A percentile compares a stretch with the other conserved stretches of the same genome.
phyloP scores from a whole-genome alignment of 352 stramenopile species.

The Phytophthora aleatoria region DNA sequence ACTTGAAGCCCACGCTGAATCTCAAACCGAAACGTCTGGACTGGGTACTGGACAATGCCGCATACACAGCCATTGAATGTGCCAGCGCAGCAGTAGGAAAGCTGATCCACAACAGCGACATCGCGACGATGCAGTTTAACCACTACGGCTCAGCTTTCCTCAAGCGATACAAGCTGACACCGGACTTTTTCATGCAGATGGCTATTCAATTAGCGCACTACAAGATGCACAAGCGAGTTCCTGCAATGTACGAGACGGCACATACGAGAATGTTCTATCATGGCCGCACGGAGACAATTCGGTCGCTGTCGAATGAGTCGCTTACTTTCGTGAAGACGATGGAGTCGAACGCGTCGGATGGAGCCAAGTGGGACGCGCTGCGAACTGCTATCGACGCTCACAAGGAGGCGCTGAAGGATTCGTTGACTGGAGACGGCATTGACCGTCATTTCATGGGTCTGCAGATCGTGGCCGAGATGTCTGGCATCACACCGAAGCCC shows the following conservation, averaged over 20 bases:
- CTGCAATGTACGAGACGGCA: constrained; percentile 97
- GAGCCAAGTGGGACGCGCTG: constrained; percentile 89
- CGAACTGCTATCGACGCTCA: constrained; percentile 90
- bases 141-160: constrained; percentile 93
- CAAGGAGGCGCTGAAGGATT: constrained; percentile 90
- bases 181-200: constrained; percentile 97
- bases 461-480: constrained; percentile 93
- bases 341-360: constrained; percentile 62
- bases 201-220: constrained; percentile 98
- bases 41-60: constrained; percentile 86
- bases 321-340: constrained; percentile 92
- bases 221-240: constrained; percentile 93
- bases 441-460: constrained; percentile 97
- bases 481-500: constrained; percentile 85
- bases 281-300: constrained; percentile 93
- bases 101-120: constrained; percentile 91
- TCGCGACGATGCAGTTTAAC: constrained; percentile 91
- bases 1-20: constrained; percentile 63
- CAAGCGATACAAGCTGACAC: constrained; percentile 95
- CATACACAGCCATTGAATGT: constrained; percentile 82
- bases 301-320: constrained; percentile 89
- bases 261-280: constrained; percentile 98
- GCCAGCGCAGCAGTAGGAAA: constrained; percentile 91
- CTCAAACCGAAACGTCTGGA: constrained; percentile 76
- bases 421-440: constrained; percentile 88